Evolutionary conservation across 495 filamentous ascomycete species (phyloP).

Genomic region (Aspergillus nidulans): DNA sequence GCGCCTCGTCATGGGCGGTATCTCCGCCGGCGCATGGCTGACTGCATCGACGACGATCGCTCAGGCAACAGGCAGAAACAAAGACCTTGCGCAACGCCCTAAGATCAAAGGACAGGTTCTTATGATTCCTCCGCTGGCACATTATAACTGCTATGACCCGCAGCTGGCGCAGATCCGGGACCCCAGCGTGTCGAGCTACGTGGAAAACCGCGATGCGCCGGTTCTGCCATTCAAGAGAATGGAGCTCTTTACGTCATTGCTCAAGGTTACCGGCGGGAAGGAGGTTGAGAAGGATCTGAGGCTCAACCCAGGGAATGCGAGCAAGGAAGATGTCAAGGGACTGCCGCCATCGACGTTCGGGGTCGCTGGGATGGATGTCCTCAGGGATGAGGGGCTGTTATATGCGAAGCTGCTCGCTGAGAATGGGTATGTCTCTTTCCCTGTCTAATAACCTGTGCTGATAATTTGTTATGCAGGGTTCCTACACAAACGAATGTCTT

Average conservation of each 20-base stretch:
- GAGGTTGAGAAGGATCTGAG: constrained; percentile 25
- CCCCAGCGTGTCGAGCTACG: constrained; percentile 31
- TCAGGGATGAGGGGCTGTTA: constrained; percentile 44
- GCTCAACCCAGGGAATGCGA: constrained; percentile 39
- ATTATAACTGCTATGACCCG: constrained; percentile 27
- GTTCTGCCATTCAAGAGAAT: constrained; percentile 29
- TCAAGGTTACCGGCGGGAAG: constrained; percentile 15
- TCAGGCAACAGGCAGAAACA: constrained; percentile 22
- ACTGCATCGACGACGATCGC: constrained; percentile 37
- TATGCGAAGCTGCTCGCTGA: constrained; percentile 41
- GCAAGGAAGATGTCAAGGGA: constrained; percentile 32
- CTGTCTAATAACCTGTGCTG: not conserved
- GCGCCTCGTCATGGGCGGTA: constrained; percentile 41
- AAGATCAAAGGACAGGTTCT: constrained; percentile 40
- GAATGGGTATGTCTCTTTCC: constrained; percentile 37
- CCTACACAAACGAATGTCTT: constrained; percentile 40
- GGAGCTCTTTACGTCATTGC: constrained; percentile 28
- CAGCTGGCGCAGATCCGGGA: constrained; percentile 31
- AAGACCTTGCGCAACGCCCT: constrained; percentile 21
- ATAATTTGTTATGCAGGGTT: constrained; percentile 23
- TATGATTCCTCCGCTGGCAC: constrained; percentile 38
- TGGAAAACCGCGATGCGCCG: constrained; percentile 38
- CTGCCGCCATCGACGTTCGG: constrained; percentile 43
- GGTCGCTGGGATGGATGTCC: constrained; percentile 42
- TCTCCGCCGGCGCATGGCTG: constrained; percentile 43